phyloP scores from a whole-genome alignment of 179 eudicot genomes.

The Gypsophila paniculata region DNA sequence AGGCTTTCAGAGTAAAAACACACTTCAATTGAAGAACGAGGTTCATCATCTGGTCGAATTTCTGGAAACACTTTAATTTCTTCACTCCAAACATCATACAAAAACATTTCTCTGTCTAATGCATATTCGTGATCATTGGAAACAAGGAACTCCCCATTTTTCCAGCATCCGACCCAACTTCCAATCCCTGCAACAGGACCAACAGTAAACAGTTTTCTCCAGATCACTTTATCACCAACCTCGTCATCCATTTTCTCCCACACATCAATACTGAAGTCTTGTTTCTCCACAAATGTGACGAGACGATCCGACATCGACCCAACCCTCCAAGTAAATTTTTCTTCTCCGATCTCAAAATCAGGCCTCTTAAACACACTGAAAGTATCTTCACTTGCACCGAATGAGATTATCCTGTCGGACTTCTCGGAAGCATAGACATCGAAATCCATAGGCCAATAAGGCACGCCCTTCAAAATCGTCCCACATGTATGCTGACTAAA shows the following conservation, averaged over 20 bases:
- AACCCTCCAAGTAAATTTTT: slow-evolving; percentile 11
- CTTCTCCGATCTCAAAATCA: slow-evolving; percentile 6
- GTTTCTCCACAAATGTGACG: slow-evolving; percentile 13
- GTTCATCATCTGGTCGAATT: slow-evolving; percentile 8
- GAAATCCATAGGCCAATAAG: slow-evolving; percentile 14
- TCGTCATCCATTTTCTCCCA: slow-evolving; percentile 10
- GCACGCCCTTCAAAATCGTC: slow-evolving; percentile 3
- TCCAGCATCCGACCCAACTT: slow-evolving; percentile 14
- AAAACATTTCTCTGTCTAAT: slow-evolving; percentile 4
- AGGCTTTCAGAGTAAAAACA: slow-evolving; percentile 8
- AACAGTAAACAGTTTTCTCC: not conserved
- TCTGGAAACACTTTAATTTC: not conserved
- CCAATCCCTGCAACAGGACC: slow-evolving; percentile 7
- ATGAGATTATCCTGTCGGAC: slow-evolving; percentile 5
- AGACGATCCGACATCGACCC: not conserved
- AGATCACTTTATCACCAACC: slow-evolving; percentile 4
- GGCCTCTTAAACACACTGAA: slow-evolving; percentile 7
- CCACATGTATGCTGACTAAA: slow-evolving; percentile 4
- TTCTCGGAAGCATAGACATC: slow-evolving; percentile 12
- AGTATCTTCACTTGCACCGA: not conserved
- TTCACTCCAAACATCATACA: slow-evolving; percentile 4
- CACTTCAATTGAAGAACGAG: not conserved
- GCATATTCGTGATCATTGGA: slow-evolving; percentile 4
- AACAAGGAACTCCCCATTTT: slow-evolving; percentile 9
- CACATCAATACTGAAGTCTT: slow-evolving; percentile 8